phyloP scores from a whole-genome alignment of 2,329 filamentous ascomycete species.

The Penicillium italicum region DNA sequence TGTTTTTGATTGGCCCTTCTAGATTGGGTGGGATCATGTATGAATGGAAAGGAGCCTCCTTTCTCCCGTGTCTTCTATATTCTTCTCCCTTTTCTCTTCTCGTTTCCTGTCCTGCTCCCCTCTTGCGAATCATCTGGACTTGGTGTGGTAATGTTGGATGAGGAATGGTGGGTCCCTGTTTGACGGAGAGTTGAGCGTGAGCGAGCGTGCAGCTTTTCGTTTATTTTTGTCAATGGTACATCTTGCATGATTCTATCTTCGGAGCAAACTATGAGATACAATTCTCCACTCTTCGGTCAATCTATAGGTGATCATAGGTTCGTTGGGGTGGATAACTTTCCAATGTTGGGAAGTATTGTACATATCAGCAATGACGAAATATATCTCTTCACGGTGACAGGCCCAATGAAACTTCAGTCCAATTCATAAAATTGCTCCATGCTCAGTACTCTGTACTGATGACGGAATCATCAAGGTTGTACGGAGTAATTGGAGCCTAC shows the following conservation, averaged over 20 bases:
- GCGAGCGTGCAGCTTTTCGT: constrained; percentile 23
- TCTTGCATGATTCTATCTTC: constrained; percentile 16
- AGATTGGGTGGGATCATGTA: constrained; percentile 18
- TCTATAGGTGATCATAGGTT: not conserved
- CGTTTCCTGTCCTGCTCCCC: constrained; percentile 8
- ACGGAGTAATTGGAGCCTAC: not conserved
- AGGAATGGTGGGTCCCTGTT: constrained; percentile 12
- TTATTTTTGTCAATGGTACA: constrained; percentile 15
- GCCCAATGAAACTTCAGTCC: not conserved
- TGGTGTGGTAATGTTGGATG: constrained; percentile 22
- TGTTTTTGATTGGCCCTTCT: constrained; percentile 9
- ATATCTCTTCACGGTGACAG: not conserved
- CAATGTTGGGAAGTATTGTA: not conserved
- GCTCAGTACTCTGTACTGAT: not conserved
- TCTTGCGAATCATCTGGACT: constrained; percentile 1
- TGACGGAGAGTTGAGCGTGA: constrained; percentile 26
- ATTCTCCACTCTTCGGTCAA: not conserved
- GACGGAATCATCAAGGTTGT: not conserved
- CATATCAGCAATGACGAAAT: not conserved
- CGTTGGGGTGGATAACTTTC: not conserved
- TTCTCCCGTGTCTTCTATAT: constrained; percentile 5
- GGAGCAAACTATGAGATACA: not conserved
- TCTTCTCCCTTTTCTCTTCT: constrained; percentile 7
- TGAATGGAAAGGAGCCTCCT: constrained; percentile 16
- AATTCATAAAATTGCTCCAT: not conserved